Base-by-base conservation (phyloP, 768 basidiomycete species). In the Amanita fuliginea region DNA sequence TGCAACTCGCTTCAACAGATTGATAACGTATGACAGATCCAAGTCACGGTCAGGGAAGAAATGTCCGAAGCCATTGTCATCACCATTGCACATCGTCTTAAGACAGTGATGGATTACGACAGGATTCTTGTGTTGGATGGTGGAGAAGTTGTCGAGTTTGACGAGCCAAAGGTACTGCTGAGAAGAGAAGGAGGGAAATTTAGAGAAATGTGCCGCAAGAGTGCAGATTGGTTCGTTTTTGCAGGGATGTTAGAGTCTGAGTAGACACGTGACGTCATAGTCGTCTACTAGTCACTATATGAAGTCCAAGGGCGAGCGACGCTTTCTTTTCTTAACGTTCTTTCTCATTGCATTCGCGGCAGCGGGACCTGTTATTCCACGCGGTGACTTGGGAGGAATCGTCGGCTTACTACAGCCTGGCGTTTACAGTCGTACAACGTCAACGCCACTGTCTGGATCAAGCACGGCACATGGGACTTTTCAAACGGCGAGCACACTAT, bases 31-130 rank as follows among this genome's bases (percentile, higher is more conserved):
- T 14, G 4, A 13, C 50, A 84, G 76, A 83, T 90, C 47, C 86
- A 88, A 62, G 66, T 66, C 33, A 87, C 84, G 0, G 80, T 88
- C 30, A 74, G 83, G 24, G 80, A 84, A 57, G 84, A 87, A 61
- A 76, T 92, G 46, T 62, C 71, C 1, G 73, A 75, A 9, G 76
- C 83, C 0, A 82, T 89, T 16, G 81, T 92, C 16, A 76, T 93
- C 33, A 89, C 86, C 7, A 90, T 92, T 50, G 90, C 90, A 3
- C 89, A 90, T 66, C 70, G 85, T 11, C 67, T 88, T 18, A 79
- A 79, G 59, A 88, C 86, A 0, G 78, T 88, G 49, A 78, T 89
- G 53, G 81, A 89, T 62, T 79, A 87, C 62, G 78, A 81, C 64
- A 70, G 81, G 11, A 69, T 92, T 56, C 65, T 89, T 56, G 83